These are phyloP conservation scores for Agaricales sp. DNA, from an alignment of 1,284 basidiomycete species.

Conservation along the genomic window DNA sequence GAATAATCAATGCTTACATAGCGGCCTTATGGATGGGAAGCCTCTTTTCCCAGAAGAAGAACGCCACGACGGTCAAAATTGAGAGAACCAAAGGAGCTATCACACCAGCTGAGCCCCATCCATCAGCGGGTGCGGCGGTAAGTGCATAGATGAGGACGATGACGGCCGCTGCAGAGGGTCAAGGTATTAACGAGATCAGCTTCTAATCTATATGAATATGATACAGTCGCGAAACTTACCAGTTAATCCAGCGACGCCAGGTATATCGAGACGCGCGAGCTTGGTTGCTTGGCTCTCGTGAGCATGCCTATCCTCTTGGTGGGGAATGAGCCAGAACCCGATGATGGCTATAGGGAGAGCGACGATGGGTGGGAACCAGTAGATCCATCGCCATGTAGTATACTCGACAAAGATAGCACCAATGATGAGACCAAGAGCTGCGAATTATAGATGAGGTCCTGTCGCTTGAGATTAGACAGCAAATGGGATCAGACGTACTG, in stretches of 20 bases:
- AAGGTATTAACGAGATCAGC: neutral
- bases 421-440: conserved; percentile 32
- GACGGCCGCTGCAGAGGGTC: conserved; percentile 17
- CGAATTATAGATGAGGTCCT: too few species aligned
- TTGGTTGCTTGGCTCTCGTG: conserved; percentile 4
- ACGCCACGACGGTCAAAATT: conserved; percentile 23
- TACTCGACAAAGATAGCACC: conserved; percentile 29
- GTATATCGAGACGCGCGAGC: conserved; percentile 27
- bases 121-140: conserved; percentile 31
- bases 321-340: conserved; percentile 21
- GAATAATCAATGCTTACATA: conserved; percentile 19
- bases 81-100: conserved; percentile 33
- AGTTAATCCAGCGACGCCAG: conserved; percentile 30
- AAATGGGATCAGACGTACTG: conserved; percentile 14
- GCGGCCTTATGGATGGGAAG: conserved; percentile 27
- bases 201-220: neutral
- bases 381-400: conserved; percentile 24
- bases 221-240: too few species aligned
- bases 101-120: conserved; percentile 32
- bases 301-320: neutral
- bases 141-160: conserved; percentile 38
- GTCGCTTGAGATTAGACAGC: too few species aligned
- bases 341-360: conserved; percentile 17
- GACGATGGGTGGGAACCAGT: conserved; percentile 25
- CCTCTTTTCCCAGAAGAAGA: conserved; percentile 31